Evolutionary conservation across 169 alveolate species (phyloP).

Genomic region (Plasmodium berghei): DNA sequence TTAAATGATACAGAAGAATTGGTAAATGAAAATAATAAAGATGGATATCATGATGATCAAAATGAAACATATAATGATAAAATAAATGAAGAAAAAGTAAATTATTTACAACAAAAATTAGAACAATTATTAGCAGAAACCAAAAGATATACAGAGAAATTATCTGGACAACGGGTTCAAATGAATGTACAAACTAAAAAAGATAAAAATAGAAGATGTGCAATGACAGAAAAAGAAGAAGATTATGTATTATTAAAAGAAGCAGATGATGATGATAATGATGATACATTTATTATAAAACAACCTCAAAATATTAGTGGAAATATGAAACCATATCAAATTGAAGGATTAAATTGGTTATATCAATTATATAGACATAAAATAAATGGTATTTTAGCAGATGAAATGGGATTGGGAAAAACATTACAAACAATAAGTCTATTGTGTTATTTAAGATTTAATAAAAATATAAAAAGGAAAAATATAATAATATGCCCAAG

Average conservation of each 20-base stretch:
- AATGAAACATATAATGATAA: not conserved
- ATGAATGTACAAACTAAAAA: slow-evolving; percentile 16
- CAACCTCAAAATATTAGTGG: slow-evolving; percentile 89
- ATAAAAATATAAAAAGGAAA: slow-evolving; percentile 94
- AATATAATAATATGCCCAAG: slow-evolving; percentile 97
- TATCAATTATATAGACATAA: slow-evolving; percentile 95
- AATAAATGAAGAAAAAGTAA: slow-evolving; percentile 68
- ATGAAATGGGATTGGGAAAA: slow-evolving; percentile 99
- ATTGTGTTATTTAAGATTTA: slow-evolving; percentile 93
- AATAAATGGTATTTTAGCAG: slow-evolving; percentile 97
- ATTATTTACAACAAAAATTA: slow-evolving; percentile 46
- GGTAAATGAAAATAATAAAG: too few species aligned
- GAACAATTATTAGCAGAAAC: slow-evolving; percentile 43
- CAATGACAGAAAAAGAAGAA: slow-evolving; percentile 64
- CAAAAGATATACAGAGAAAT: slow-evolving; percentile 53
- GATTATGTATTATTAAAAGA: slow-evolving; percentile 49
- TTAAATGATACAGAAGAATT: too few species aligned
- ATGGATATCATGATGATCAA: too few species aligned
- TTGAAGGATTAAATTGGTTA: slow-evolving; percentile 98
- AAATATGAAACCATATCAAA: slow-evolving; percentile 94
- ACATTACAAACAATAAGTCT: slow-evolving; percentile 97
- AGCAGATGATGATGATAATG: slow-evolving; percentile 64
- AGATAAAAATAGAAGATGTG: slow-evolving; percentile 39
- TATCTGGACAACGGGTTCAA: slow-evolving; percentile 51
- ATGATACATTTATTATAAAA: slow-evolving; percentile 26